phyloP scores from a whole-genome alignment of 192 early-diverging fungal species.

The Dimargaris cristalligena region DNA sequence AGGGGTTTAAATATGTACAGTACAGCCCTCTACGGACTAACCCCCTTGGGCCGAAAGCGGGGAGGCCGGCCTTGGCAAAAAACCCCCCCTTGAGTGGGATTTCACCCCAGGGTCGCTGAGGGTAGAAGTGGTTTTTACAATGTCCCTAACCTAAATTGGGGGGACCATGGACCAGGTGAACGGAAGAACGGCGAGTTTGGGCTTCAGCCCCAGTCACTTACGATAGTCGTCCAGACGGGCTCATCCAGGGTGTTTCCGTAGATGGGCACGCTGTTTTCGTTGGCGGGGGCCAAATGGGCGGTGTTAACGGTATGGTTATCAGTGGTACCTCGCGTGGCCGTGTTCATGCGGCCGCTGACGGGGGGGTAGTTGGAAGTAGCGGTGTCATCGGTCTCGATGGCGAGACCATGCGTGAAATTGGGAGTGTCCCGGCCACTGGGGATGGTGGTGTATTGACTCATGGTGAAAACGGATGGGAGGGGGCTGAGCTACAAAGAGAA shows the following conservation, averaged over 20 bases:
- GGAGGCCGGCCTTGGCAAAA: background rate
- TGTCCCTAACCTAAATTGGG: background rate
- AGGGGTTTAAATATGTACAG: too few relatives aligned
- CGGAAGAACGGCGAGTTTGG: too few relatives aligned
- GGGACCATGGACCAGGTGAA: too few relatives aligned
- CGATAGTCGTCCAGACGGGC: slow-evolving; percentile 80
- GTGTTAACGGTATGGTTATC: background rate
- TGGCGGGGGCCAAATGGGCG: background rate
- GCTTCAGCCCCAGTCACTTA: too few relatives aligned
- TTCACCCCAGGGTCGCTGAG: background rate
- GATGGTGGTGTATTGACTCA: slow-evolving; percentile 1
- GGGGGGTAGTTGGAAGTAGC: slow-evolving; percentile 1
- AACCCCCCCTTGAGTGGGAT: background rate
- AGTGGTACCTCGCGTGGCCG: background rate
- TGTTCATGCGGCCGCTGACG: slow-evolving; percentile 5
- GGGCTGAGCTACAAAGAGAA: background rate
- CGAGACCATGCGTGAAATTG: background rate
- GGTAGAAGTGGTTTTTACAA: background rate
- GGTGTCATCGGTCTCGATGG: slow-evolving; percentile 10
- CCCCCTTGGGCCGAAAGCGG: background rate
- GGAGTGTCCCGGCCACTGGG: background rate
- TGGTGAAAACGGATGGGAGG: background rate
- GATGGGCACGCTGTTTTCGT: too few relatives aligned
- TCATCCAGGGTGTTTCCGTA: slow-evolving; percentile 76
- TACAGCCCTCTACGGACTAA: background rate